Conservation (phyloP, 768 basidiomycete species). For the Epithele typhae region DNA sequence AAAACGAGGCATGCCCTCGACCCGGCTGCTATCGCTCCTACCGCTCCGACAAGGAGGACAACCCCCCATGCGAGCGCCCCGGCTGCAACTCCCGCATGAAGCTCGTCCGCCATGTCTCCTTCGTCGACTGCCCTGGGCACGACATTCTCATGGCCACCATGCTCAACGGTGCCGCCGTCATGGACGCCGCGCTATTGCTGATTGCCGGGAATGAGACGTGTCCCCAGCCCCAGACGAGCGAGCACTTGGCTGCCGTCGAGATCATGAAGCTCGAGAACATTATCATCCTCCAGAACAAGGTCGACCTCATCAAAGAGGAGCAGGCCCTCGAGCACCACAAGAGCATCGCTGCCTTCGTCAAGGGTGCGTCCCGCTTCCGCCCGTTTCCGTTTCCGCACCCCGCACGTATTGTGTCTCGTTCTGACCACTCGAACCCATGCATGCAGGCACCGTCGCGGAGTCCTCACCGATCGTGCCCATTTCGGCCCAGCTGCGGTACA, state of each 20-base stretch:
- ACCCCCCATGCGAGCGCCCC: constrained; percentile 89
- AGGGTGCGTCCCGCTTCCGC: constrained; percentile 65
- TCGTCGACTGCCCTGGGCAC: constrained; percentile 97
- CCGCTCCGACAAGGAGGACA: constrained; percentile 89
- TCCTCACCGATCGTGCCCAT: constrained; percentile 98
- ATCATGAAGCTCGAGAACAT: constrained; percentile 99
- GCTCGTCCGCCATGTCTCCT: constrained; percentile 93
- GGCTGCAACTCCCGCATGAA: constrained; percentile 90
- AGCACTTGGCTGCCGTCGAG: constrained; percentile 97
- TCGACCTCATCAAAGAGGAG: constrained; percentile 93
- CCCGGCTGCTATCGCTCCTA: constrained; percentile 95
- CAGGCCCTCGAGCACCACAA: constrained; percentile 96
- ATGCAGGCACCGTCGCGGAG: constrained; percentile 89
- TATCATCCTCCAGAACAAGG: constrained; percentile 98
- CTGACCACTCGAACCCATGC: neutral
- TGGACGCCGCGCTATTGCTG: constrained; percentile 96
- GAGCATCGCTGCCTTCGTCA: constrained; percentile 93
- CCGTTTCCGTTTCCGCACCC: too few relatives aligned
- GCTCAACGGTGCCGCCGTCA: constrained; percentile 99
- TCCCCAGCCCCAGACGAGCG: constrained; percentile 97
- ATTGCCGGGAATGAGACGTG: constrained; percentile 98
- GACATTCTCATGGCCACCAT: constrained; percentile 99
- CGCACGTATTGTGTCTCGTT: too few relatives aligned
- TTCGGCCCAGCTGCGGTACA: constrained; percentile 97
- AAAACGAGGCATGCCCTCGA: constrained; percentile 87